Evolutionary conservation across 2,329 filamentous ascomycete genomes (phyloP), one percentile per base, ranked within the genome.

Genomic region (Aspergillus sp.): DNA sequence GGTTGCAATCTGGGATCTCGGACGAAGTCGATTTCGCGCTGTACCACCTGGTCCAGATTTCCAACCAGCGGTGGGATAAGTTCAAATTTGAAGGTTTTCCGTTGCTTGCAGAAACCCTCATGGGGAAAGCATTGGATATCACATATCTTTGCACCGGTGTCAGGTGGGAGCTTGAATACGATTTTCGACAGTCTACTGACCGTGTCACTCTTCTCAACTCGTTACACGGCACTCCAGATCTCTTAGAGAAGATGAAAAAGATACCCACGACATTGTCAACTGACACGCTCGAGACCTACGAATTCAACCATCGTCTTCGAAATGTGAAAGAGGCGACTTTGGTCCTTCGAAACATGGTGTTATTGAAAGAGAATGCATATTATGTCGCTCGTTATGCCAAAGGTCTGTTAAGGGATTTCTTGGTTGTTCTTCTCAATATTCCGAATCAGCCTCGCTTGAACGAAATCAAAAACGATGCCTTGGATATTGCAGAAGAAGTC

Each of bases 291-390:
- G 80, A 90, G 52, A 80, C 88, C 0, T 80, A 81, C 29, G 76
- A 82, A 4, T 87, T 86, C 54, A 76, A 80, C 9, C 82, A 89
- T 52, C 74, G 78, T 38, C 74, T 97, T 50, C 79, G 86, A 8
- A 80, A 88, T 53, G 78, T 94, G 51, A 91, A 85, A 27, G 90
- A 97, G 66, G 89, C 93, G 2, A 83, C 85, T 19, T 73, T 97
- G 41, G 90, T 94, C 12, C 75, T 97, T 39, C 82, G 93, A 44
- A 98, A 98, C 65, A 96, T 98, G 89, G 84, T 90, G n/a, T 86
- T 94, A 67, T 74, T 96, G 19, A 80, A 83, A 26, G 89, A 95
- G 52, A 98, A 98, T 61, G 91, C 91, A 0, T 71, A 78, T 27
- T 93, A 89, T 63, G 78, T 94, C 58, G 79, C 88, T 4, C 81